A percentile compares a stretch with the other conserved stretches of the same genome.
Evolutionary conservation across 331 rosid species (phyloP).

Genomic region (Quercus phellos): DNA sequence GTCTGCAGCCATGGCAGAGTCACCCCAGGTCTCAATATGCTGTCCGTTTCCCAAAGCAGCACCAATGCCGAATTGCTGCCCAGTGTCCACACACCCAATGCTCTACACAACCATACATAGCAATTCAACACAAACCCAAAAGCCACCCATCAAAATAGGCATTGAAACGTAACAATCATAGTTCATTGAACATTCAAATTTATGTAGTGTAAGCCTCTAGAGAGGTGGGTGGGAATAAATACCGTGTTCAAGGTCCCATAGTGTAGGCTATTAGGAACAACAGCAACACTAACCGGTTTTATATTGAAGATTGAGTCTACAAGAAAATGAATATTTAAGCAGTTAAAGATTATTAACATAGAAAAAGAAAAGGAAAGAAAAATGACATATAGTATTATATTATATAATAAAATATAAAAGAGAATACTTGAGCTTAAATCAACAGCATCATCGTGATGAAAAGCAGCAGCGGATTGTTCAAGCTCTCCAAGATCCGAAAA

Average conservation of each 20-base stretch:
- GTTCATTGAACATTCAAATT: not conserved
- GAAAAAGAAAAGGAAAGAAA: not conserved
- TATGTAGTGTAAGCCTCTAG: not conserved
- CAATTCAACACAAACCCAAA: not conserved
- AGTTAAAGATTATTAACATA: slow-evolving; percentile 10
- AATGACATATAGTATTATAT: not conserved
- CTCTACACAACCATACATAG: slow-evolving; percentile 26
- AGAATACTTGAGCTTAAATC: slow-evolving; percentile 66
- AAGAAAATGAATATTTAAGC: not conserved
- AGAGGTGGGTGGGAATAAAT: not conserved
- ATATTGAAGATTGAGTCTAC: slow-evolving; percentile 39
- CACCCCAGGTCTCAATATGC: slow-evolving; percentile 69
- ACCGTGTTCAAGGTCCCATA: slow-evolving; percentile 53
- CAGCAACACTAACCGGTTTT: slow-evolving; percentile 29
- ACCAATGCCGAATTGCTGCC: slow-evolving; percentile 23
- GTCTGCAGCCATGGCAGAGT: slow-evolving; percentile 57
- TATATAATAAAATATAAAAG: slow-evolving; percentile 7
- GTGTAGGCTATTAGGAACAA: slow-evolving; percentile 40
- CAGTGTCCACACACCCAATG: slow-evolving; percentile 38
- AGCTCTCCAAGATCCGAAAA: slow-evolving; percentile 62
- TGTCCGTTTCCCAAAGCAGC: slow-evolving; percentile 48
- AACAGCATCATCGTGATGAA: slow-evolving; percentile 58
- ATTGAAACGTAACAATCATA: not conserved
- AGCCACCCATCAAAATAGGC: not conserved
- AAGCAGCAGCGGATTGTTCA: slow-evolving; percentile 53